These are phyloP conservation scores for Spathaspora passalidarum DNA, from an alignment of 805 yeast species.

Conservation along the genomic window DNA sequence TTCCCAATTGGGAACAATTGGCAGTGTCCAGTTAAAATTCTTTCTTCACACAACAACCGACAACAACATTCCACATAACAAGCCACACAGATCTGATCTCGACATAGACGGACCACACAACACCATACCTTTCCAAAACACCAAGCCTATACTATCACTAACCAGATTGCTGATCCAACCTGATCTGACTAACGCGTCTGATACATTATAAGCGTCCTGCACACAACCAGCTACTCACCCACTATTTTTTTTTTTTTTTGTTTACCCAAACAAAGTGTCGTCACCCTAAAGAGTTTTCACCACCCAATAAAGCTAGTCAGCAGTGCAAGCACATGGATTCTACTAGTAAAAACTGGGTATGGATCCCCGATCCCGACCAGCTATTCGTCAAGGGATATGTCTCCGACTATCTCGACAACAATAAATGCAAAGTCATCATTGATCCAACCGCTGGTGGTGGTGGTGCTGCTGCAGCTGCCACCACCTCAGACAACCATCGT, in stretches of 20 bases:
- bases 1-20: not conserved
- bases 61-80: not conserved
- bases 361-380: conserved; percentile 64
- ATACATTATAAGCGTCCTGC: not conserved
- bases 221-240: not conserved
- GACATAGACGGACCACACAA: no score
- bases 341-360: conserved; percentile 58
- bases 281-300: not conserved
- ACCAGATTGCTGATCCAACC: not conserved
- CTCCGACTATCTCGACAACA: conserved; percentile 38
- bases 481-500: conserved; percentile 13
- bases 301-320: not conserved
- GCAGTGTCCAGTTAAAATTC: not conserved
- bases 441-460: conserved; percentile 13
- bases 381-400: conserved; percentile 63
- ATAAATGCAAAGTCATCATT: conserved; percentile 31
- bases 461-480: no score
- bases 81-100: no score
- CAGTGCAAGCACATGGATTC: not conserved
- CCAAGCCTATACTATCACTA: not conserved
- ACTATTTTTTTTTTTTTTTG: no score
- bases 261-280: not conserved
- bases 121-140: no score
- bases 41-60: not conserved
- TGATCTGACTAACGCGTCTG: not conserved